phyloP scores from a whole-genome alignment of 208 protist species.

The Trypanosoma cruzi region DNA sequence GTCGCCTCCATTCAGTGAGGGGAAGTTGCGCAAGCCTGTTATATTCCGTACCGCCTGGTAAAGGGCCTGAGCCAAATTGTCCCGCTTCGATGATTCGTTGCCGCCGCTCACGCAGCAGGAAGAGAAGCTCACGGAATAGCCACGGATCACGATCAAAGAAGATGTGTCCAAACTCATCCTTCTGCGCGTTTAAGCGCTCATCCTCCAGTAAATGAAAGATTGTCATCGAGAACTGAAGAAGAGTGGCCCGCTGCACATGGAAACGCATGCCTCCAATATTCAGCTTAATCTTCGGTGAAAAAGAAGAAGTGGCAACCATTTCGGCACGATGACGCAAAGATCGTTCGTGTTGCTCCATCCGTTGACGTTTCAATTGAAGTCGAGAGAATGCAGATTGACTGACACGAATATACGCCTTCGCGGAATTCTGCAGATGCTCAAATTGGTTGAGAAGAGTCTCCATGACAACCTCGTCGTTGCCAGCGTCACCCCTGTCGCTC shows the following conservation, averaged over 20 bases:
- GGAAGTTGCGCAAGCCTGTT: slow-evolving; percentile 14
- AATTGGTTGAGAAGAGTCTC: slow-evolving; percentile 7
- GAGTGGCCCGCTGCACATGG: slow-evolving; percentile 21
- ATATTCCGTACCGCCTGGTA: neutral
- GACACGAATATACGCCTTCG: neutral
- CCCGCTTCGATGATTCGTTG: neutral
- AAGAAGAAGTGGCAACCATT: neutral
- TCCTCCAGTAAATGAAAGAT: slow-evolving; percentile 24
- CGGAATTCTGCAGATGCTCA: neutral
- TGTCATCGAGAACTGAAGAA: slow-evolving; percentile 24
- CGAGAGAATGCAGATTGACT: neutral
- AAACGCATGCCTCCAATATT: slow-evolving; percentile 34
- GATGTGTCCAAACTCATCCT: slow-evolving; percentile 25
- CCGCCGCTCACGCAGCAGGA: slow-evolving; percentile 22
- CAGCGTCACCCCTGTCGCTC: neutral
- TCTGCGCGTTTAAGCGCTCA: slow-evolving; percentile 14
- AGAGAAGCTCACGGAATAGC: slow-evolving; percentile 29
- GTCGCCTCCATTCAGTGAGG: slow-evolving; percentile 6
- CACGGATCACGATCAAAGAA: slow-evolving; percentile 32
- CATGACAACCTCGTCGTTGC: neutral
- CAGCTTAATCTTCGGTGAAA: slow-evolving; percentile 18
- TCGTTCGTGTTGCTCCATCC: slow-evolving; percentile 17
- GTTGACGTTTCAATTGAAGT: slow-evolving; percentile 8
- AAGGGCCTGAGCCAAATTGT: neutral
- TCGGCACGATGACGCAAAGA: slow-evolving; percentile 14